Percentiles rank a stretch among this genome's conserved stretches.
Conservation (phyloP, 2,329 filamentous ascomycete genomes). For the Falciphora oryzae region DNA sequence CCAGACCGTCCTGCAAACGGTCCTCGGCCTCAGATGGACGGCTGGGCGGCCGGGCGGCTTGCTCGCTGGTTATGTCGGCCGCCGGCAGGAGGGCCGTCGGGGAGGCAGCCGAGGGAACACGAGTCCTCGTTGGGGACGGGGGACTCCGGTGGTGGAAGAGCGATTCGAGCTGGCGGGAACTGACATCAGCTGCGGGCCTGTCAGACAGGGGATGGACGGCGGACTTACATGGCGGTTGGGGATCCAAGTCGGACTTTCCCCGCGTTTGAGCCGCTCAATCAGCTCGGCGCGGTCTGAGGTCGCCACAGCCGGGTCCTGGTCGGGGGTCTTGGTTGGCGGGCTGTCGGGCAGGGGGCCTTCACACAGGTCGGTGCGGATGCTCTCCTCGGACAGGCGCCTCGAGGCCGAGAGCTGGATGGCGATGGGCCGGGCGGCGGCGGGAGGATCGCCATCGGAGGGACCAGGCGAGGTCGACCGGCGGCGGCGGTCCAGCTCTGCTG, state of each 20-base stretch:
- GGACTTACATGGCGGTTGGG: constrained; percentile 53
- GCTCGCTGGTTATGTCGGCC: constrained; percentile 43
- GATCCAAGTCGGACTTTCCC: constrained; percentile 70
- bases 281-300: constrained; percentile 66
- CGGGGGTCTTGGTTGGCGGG: constrained; percentile 21
- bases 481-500: constrained; percentile 20
- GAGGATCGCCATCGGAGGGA: constrained; percentile 9
- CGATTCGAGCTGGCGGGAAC: constrained; percentile 31
- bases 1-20: constrained; percentile 47
- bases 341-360: constrained; percentile 47
- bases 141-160: constrained; percentile 30
- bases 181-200: not conserved
- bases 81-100: constrained; percentile 36
- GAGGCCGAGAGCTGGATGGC: constrained; percentile 13
- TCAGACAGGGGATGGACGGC: not conserved
- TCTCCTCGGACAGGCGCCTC: constrained; percentile 50
- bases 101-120: constrained; percentile 29
- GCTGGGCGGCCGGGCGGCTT: constrained; percentile 20
- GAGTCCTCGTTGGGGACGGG: constrained; percentile 27
- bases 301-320: constrained; percentile 23
- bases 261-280: constrained; percentile 78
- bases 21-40: constrained; percentile 29
- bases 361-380: constrained; percentile 54
- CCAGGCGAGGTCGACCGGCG: constrained; percentile 20
- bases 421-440: constrained; percentile 1